These are phyloP conservation scores for Vanrija humicola DNA, from an alignment of 1,284 basidiomycete species.

Conservation along the genomic window DNA sequence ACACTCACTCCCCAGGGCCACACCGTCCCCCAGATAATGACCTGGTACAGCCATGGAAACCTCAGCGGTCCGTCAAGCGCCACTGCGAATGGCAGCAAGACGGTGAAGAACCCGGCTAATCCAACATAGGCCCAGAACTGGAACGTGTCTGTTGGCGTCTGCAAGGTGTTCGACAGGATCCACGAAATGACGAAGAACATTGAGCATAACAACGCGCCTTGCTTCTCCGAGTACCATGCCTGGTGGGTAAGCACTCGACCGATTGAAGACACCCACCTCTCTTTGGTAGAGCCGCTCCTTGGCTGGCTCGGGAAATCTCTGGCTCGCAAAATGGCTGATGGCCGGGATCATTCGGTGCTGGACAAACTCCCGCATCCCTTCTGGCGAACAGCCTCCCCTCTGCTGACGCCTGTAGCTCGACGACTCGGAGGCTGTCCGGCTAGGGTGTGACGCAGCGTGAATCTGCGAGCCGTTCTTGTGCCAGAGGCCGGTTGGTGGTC, in stretches of 20 bases:
- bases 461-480: conserved; percentile 21
- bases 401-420: no score
- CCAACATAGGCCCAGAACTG: conserved; percentile 32
- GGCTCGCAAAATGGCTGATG: conserved; percentile 36
- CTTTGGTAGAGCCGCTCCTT: conserved; percentile 43
- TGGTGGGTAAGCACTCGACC: conserved; percentile 2
- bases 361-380: conserved; percentile 23
- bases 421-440: no score
- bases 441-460: no score
- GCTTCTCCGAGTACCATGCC: conserved; percentile 40
- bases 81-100: conserved; percentile 34
- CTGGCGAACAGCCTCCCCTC: background rate
- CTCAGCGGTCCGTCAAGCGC: conserved; percentile 21
- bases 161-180: conserved; percentile 31
- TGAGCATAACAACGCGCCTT: conserved; percentile 30
- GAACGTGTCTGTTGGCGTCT: conserved; percentile 19
- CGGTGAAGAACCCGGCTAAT: conserved; percentile 30
- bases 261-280: conserved; percentile 27
- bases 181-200: conserved; percentile 39
- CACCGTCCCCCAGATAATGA: background rate
- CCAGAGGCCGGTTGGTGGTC: conserved; percentile 18
- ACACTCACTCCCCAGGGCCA: conserved; percentile 1
- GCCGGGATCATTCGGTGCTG: conserved; percentile 16
- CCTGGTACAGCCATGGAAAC: conserved; percentile 2
- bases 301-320: conserved; percentile 32